A percentile compares a stretch with the other conserved stretches of the same genome.
Evolutionary conservation across 148 eudicot genomes (phyloP).

Genomic region (Bassia scoparia): DNA sequence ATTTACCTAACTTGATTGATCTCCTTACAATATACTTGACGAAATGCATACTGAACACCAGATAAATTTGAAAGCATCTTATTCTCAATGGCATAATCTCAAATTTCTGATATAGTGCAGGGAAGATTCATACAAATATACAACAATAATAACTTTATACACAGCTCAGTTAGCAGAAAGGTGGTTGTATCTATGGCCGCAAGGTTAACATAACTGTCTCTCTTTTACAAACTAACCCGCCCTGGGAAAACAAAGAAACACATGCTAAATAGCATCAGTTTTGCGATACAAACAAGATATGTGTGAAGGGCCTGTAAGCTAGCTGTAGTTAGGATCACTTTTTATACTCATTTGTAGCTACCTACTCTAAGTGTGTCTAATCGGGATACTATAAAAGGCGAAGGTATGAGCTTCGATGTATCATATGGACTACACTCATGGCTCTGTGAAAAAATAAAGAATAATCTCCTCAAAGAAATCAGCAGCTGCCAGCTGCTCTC

Average conservation of each 20-base stretch:
- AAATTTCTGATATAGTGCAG: too few relatives aligned
- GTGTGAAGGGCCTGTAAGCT: constrained; percentile 4
- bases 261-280: background rate
- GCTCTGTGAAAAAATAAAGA: background rate
- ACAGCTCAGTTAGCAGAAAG: background rate
- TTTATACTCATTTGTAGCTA: constrained; percentile 2
- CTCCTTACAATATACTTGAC: too few relatives aligned
- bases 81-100: too few relatives aligned
- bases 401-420: background rate
- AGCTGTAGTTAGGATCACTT: constrained; percentile 9
- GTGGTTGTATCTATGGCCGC: background rate
- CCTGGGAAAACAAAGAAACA: background rate
- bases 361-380: background rate
- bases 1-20: too few relatives aligned
- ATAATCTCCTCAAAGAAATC: background rate
- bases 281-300: background rate
- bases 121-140: background rate
- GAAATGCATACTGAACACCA: too few relatives aligned
- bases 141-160: background rate
- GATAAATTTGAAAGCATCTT: too few relatives aligned
- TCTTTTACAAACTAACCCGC: too few relatives aligned
- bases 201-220: too few relatives aligned
- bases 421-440: background rate
- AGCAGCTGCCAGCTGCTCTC: background rate
- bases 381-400: background rate